phyloP scores from a whole-genome alignment of 208 protist species.

The Trypanosoma scelopori region DNA sequence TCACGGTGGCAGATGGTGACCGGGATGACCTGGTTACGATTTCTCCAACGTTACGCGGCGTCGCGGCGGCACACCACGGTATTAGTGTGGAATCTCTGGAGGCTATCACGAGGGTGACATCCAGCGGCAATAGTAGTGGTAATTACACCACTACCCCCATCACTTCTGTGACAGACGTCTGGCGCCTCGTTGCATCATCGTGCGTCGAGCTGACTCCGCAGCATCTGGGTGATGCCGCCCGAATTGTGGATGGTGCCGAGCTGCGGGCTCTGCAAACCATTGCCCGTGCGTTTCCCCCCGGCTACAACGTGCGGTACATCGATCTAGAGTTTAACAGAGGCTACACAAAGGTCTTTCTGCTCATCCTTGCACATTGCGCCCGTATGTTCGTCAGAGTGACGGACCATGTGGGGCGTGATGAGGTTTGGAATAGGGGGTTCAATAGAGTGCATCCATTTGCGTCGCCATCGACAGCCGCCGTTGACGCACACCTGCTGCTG shows the following conservation, averaged over 20 bases:
- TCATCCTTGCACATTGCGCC: conserved; percentile 71
- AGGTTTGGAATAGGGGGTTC: neutral
- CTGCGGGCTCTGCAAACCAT: conserved; percentile 61
- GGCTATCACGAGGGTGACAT: conserved; percentile 36
- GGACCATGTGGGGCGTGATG: neutral
- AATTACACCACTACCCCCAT: neutral
- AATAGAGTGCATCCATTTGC: conserved; percentile 15
- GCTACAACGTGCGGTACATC: conserved; percentile 53
- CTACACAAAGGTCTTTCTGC: conserved; percentile 67
- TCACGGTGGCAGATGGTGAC: conserved; percentile 27
- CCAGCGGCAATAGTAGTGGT: neutral
- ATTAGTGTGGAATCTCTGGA: conserved; percentile 60
- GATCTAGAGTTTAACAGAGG: conserved; percentile 61
- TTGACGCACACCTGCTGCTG: conserved; percentile 39
- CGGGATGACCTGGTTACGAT: conserved; percentile 52
- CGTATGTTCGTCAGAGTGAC: conserved; percentile 43
- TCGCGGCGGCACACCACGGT: conserved; percentile 60
- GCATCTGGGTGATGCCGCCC: conserved; percentile 63
- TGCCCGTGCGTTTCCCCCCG: conserved; percentile 56
- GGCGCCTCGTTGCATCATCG: conserved; percentile 39
- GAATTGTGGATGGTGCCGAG: conserved; percentile 55
- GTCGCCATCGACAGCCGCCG: conserved; percentile 21
- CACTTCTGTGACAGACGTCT: conserved; percentile 36
- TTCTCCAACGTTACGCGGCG: conserved; percentile 51
- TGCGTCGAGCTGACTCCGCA: conserved; percentile 58